Evolutionary conservation across 805 yeast species (phyloP).

Genomic region (Zygosaccharomyces bailii): DNA sequence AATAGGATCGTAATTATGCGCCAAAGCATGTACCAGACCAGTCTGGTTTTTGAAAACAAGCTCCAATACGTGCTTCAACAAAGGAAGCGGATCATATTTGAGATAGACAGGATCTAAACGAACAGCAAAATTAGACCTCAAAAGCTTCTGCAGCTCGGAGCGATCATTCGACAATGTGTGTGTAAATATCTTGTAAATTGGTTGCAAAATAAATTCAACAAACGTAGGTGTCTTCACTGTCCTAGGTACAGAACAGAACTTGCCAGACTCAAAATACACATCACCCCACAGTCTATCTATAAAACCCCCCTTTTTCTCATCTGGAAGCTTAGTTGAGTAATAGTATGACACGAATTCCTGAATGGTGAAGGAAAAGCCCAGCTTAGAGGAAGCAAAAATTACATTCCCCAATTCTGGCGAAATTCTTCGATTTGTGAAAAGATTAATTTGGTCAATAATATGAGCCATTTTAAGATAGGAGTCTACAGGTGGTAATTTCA

Average conservation of each 20-base stretch:
- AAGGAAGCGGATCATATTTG: slow-evolving; percentile 54
- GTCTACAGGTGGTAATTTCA: slow-evolving; percentile 70
- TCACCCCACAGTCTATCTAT: slow-evolving; percentile 75
- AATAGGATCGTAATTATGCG: slow-evolving; percentile 32
- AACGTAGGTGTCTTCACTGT: slow-evolving; percentile 46
- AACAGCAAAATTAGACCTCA: slow-evolving; percentile 50
- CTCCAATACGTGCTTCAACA: slow-evolving; percentile 53
- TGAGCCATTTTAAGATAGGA: slow-evolving; percentile 64
- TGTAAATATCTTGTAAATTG: slow-evolving; percentile 72
- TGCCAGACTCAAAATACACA: slow-evolving; percentile 45
- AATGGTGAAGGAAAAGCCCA: slow-evolving; percentile 63
- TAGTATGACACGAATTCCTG: slow-evolving; percentile 58
- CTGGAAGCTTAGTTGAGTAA: slow-evolving; percentile 37
- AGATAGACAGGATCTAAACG: slow-evolving; percentile 40
- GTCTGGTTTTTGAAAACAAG: slow-evolving; percentile 50
- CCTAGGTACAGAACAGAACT: slow-evolving; percentile 36
- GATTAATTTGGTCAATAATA: slow-evolving; percentile 62
- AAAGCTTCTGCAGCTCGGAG: slow-evolving; percentile 40
- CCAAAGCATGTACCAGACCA: slow-evolving; percentile 50
- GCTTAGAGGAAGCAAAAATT: slow-evolving; percentile 65
- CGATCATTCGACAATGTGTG: slow-evolving; percentile 54
- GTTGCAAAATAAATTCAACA: slow-evolving; percentile 64
- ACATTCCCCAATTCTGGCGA: slow-evolving; percentile 69
- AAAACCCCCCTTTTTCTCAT: slow-evolving; percentile 41
- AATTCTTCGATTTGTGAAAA: slow-evolving; percentile 40